Evolutionary conservation across 108 stramenopile species (phyloP), one percentile per base, ranked within the genome.

Genomic region (Hondaea fermentalgiana): DNA sequence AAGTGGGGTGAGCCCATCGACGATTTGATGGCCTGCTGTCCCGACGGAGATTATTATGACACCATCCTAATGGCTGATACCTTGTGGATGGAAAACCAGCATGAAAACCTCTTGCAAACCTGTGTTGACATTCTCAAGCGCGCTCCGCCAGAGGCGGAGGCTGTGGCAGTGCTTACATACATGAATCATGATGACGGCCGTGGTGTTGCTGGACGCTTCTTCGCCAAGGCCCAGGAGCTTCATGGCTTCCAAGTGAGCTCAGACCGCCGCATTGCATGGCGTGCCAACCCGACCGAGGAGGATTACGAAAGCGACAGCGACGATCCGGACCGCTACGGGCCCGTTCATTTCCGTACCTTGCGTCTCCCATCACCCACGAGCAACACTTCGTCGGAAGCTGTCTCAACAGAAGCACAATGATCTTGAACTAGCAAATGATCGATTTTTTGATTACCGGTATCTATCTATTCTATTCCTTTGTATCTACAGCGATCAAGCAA

Each of bases 181-280:
- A 83, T 83, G 76, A 83, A 83, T 45, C 76, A 83, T 23, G 76
- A 83, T 23, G 51, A 83, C 51, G 76, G 76, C 3, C 76, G 76
- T 23, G 76, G 76, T 16, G 51, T 53, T 35, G 76, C 76, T 0
- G 76, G 49, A 14, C 45, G 76, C n/a, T 83, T 83, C 51, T 83
- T 83, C n/a, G 51, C 45, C 49, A 47, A 53, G 51, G 76, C 76
- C 28, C 14, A n/a, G 25, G 51, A 47, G 49, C 23, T 53, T 2
- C 51, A 53, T 53, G 51, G 51, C 28, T 45, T 83, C 6, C 23
- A 83, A 25, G 51, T 83, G 17, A 83, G 45, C 49, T 17, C 45
- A 25, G 76, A 83, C 51, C 45, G 76, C n/a, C 19, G 28, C 43
- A 47, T 83, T 23, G 76, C 49, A 12, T 83, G 76, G 76, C 45